phyloP scores from a whole-genome alignment of 2,329 filamentous ascomycete genomes.

The Epicoccum nigrum region DNA sequence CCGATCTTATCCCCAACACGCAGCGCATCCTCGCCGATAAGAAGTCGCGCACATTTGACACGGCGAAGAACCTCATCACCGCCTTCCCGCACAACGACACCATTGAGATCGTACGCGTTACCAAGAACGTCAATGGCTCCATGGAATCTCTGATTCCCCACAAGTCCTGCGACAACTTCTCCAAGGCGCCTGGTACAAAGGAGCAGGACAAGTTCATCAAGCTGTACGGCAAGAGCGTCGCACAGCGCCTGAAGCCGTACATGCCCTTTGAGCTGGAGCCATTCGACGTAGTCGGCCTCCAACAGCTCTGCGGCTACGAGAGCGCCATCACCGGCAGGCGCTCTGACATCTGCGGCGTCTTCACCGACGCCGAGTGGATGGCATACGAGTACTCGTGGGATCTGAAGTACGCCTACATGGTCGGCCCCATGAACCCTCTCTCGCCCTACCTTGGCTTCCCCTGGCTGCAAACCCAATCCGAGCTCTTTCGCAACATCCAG shows the following conservation, averaged over 20 bases:
- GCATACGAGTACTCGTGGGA: conserved; percentile 68
- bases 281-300: conserved; percentile 67
- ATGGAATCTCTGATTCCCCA: conserved; percentile 44
- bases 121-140: conserved; percentile 33
- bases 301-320: conserved; percentile 69
- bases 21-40: conserved; percentile 42
- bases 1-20: conserved; percentile 54
- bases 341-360: conserved; percentile 64
- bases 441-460: conserved; percentile 66
- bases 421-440: conserved; percentile 65
- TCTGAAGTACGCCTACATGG: conserved; percentile 67
- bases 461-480: conserved; percentile 67
- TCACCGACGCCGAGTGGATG: conserved; percentile 67
- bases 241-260: conserved; percentile 31
- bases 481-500: conserved; percentile 34
- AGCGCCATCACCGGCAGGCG: conserved; percentile 64
- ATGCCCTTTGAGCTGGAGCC: conserved; percentile 64
- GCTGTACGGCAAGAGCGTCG: conserved; percentile 33
- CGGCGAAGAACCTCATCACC: conserved; percentile 38
- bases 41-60: conserved; percentile 46
- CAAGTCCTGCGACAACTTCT: conserved; percentile 44
- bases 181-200: conserved; percentile 38
- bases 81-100: conserved; percentile 37
- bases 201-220: conserved; percentile 39
- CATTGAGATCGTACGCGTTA: conserved; percentile 44